These are phyloP conservation scores for Eucalyptus erythrocorys DNA, from an alignment of 345 rosid genomes.

Conservation along the genomic window DNA sequence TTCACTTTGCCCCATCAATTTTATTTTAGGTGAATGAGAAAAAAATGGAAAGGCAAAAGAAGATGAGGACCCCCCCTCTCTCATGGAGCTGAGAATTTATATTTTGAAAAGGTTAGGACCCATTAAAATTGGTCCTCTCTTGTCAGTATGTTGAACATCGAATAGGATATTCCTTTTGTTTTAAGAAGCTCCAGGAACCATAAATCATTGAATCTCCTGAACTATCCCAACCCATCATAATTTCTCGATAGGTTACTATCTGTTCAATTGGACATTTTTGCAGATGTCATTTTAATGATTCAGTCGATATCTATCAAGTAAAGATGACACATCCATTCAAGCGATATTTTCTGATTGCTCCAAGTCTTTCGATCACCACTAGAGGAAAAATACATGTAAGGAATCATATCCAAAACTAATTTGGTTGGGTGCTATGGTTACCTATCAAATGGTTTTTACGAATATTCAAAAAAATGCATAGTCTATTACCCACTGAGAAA, in stretches of 20 bases:
- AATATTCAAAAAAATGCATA: background rate
- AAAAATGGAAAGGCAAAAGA: background rate
- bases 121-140: background rate
- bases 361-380: background rate
- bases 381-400: background rate
- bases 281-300: background rate
- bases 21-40: background rate
- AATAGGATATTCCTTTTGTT: background rate
- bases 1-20: background rate
- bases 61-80: background rate
- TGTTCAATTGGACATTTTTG: background rate
- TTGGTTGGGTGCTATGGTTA: background rate
- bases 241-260: background rate
- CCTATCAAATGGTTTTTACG: background rate
- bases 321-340: background rate
- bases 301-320: background rate
- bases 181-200: background rate
- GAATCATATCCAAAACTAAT: background rate
- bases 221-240: background rate
- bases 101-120: background rate
- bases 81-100: background rate
- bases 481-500: background rate
- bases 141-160: background rate
- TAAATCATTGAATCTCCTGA: background rate
- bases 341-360: background rate